A percentile compares a stretch with the other conserved stretches of the same genome.
Conservation (phyloP, 2,329 filamentous ascomycete species). For the Fusarium nisikadoi region DNA sequence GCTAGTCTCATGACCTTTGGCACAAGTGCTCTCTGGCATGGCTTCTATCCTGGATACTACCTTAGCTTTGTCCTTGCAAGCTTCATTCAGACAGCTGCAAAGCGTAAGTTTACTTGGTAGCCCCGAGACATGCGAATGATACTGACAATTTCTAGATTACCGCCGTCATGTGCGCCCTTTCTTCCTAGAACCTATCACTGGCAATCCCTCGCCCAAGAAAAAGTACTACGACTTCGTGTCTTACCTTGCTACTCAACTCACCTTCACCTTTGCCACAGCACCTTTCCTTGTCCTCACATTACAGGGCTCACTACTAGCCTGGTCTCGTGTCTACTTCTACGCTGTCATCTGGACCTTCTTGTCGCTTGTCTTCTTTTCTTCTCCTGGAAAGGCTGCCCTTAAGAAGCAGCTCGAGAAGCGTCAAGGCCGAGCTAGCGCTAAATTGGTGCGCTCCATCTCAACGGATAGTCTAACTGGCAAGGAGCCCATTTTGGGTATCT, state of each 20-base stretch:
- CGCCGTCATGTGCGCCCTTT: constrained; percentile 91
- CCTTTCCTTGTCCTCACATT: constrained; percentile 89
- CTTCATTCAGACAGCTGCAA: constrained; percentile 91
- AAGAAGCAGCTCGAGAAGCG: constrained; percentile 69
- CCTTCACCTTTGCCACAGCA: constrained; percentile 82
- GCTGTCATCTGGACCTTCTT: constrained; percentile 73
- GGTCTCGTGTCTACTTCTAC: constrained; percentile 92
- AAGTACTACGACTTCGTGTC: constrained; percentile 86
- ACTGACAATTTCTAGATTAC: constrained; percentile 69
- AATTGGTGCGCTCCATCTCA: constrained; percentile 62
- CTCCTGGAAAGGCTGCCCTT: constrained; percentile 74
- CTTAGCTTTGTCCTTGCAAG: constrained; percentile 88
- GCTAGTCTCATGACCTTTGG: constrained; percentile 94
- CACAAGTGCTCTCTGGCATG: constrained; percentile 97
- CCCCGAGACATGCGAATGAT: neutral
- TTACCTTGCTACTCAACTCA: constrained; percentile 80
- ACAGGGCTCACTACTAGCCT: constrained; percentile 75
- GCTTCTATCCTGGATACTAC: constrained; percentile 97
- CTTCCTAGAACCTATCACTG: constrained; percentile 84
- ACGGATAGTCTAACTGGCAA: constrained; percentile 65
- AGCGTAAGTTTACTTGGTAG: constrained; percentile 72
- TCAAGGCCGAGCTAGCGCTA: constrained; percentile 57
- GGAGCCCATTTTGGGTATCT: constrained; percentile 79
- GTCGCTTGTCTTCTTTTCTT: constrained; percentile 80
- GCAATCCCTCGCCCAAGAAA: constrained; percentile 75